phyloP scores from a whole-genome alignment of 1,284 basidiomycete species.

The Butyriboletus appendiculatus region DNA sequence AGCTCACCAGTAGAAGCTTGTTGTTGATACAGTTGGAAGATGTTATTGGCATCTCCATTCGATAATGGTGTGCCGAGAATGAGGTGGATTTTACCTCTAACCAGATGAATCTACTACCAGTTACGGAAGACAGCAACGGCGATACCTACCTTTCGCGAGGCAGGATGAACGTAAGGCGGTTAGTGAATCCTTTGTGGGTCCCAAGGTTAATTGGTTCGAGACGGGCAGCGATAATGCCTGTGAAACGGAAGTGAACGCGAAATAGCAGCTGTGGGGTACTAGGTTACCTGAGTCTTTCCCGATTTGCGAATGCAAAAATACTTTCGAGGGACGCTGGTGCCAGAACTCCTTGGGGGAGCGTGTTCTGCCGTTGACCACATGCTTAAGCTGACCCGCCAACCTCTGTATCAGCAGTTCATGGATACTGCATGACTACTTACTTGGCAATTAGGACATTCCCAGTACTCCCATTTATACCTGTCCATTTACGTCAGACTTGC shows the following conservation, averaged over 20 bases:
- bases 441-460: constrained; percentile 58
- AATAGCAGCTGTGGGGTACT: background rate
- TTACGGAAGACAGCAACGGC: background rate
- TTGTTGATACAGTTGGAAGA: constrained; percentile 64
- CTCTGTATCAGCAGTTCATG: background rate
- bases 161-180: constrained; percentile 45
- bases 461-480: constrained; percentile 71
- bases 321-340: constrained; percentile 31
- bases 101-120: background rate
- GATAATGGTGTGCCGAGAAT: constrained; percentile 45
- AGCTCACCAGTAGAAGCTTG: constrained; percentile 57
- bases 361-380: constrained; percentile 19
- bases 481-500: constrained; percentile 8
- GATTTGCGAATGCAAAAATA: constrained; percentile 32
- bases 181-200: constrained; percentile 32
- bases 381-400: constrained; percentile 9
- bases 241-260: background rate
- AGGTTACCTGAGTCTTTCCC: constrained; percentile 31
- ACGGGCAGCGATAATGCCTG: constrained; percentile 37
- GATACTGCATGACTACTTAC: constrained; percentile 26
- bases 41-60: constrained; percentile 49
- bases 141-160: constrained; percentile 47
- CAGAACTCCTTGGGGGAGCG: constrained; percentile 45
- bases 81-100: constrained; percentile 64
- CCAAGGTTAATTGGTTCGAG: constrained; percentile 33